Evolutionary conservation across 2,329 filamentous ascomycete genomes (phyloP).

Genomic region (Orbilia brochopaga): DNA sequence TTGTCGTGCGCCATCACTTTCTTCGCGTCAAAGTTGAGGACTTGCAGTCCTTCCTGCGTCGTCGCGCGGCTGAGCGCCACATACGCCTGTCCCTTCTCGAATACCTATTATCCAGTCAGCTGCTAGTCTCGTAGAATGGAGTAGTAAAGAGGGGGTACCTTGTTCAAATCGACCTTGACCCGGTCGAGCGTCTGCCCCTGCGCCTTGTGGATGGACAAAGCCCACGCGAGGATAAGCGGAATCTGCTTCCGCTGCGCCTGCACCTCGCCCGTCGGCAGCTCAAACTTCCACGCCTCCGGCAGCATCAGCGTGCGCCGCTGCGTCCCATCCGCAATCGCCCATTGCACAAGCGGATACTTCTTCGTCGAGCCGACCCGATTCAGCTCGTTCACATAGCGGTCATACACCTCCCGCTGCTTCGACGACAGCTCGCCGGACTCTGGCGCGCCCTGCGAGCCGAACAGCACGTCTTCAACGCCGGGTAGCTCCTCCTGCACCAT

Average conservation of each 20-base stretch:
- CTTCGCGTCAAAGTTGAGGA: conserved; percentile 81
- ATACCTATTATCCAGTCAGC: conserved; percentile 61
- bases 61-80: conserved; percentile 94
- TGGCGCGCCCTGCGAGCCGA: conserved; percentile 57
- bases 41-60: conserved; percentile 82
- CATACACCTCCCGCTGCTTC: conserved; percentile 60
- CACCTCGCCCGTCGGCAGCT: conserved; percentile 91
- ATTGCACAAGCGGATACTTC: conserved; percentile 83
- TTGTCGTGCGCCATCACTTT: conserved; percentile 94
- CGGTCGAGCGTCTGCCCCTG: conserved; percentile 82
- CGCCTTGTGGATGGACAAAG: conserved; percentile 95
- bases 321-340: conserved; percentile 78
- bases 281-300: conserved; percentile 93
- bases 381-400: conserved; percentile 57
- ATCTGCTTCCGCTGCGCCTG: conserved; percentile 69
- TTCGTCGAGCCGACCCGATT: conserved; percentile 65
- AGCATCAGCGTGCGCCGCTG: conserved; percentile 78
- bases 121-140: neutral
- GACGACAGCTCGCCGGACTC: conserved; percentile 49
- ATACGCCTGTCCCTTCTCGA: conserved; percentile 97
- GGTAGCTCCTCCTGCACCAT: conserved; percentile 60
- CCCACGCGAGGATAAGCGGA: conserved; percentile 94
- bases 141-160: conserved; percentile 58
- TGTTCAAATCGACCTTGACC: conserved; percentile 90
- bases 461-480: conserved; percentile 60